Evolutionary conservation across 2,329 filamentous ascomycete genomes (phyloP).

Genomic region (Allantophomopsis cytisporea): DNA sequence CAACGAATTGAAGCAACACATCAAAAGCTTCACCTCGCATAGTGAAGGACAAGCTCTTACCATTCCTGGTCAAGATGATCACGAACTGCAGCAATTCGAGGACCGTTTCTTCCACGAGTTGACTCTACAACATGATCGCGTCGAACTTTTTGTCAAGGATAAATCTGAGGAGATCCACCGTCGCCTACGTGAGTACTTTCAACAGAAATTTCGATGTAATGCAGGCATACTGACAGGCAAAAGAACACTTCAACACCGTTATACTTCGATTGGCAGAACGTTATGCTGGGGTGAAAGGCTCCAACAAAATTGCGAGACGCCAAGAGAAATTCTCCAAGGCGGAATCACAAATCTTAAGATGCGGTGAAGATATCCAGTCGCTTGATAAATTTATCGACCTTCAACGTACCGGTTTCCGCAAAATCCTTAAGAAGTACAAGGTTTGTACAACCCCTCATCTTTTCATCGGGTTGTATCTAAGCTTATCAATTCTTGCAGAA

Average conservation of each 20-base stretch:
- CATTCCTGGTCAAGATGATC: slow-evolving; percentile 59
- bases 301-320: slow-evolving; percentile 11
- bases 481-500: slow-evolving; percentile 33
- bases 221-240: background rate
- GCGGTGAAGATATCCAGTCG: slow-evolving; percentile 57
- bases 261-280: slow-evolving; percentile 9
- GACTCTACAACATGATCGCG: slow-evolving; percentile 61
- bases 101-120: slow-evolving; percentile 58
- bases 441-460: slow-evolving; percentile 20
- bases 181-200: slow-evolving; percentile 41
- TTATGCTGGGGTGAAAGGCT: slow-evolving; percentile 10
- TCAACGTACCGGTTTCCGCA: slow-evolving; percentile 65
- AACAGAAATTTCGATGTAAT: background rate
- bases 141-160: slow-evolving; percentile 66
- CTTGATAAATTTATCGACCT: slow-evolving; percentile 60
- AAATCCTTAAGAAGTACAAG: slow-evolving; percentile 76
- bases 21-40: slow-evolving; percentile 65
- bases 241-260: slow-evolving; percentile 12
- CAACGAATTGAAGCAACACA: slow-evolving; percentile 72
- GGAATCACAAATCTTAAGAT: slow-evolving; percentile 23
- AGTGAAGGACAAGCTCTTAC: slow-evolving; percentile 57
- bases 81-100: slow-evolving; percentile 49
- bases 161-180: slow-evolving; percentile 68
- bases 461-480: background rate
- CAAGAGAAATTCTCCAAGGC: slow-evolving; percentile 15